Percentiles rank a stretch among this genome's conserved stretches.
Conservation (phyloP, 352 stramenopile species). For the Aphanomyces euteiches region DNA sequence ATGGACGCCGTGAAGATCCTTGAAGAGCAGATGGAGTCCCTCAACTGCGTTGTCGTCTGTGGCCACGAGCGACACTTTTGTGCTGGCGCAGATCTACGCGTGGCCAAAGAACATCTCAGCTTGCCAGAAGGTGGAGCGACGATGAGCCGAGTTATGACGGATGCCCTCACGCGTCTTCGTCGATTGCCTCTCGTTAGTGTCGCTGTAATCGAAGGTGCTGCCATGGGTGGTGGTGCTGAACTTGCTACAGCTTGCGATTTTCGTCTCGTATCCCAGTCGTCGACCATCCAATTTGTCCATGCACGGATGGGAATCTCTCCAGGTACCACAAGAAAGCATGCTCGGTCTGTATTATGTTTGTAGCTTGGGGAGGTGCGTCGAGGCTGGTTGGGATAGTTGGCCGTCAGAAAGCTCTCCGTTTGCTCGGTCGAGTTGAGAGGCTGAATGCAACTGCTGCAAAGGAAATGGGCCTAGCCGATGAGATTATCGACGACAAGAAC, state of each 20-base stretch:
- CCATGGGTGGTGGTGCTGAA: conserved; percentile 81
- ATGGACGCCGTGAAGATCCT: conserved; percentile 59
- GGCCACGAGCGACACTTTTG: conserved; percentile 75
- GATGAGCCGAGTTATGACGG: conserved; percentile 72
- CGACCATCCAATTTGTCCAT: conserved; percentile 84
- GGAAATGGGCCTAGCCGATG: conserved; percentile 64
- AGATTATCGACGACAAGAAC: conserved; percentile 39
- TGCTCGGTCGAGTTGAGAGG: conserved; percentile 70
- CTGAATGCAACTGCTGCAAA: conserved; percentile 45
- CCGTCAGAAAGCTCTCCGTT: conserved; percentile 55
- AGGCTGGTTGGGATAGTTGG: conserved; percentile 77
- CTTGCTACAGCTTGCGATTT: conserved; percentile 82
- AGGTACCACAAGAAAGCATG: conserved; percentile 23
- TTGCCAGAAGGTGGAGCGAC: conserved; percentile 54
- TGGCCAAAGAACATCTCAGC: conserved; percentile 73
- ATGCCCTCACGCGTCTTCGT: conserved; percentile 65
- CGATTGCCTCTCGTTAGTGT: conserved; percentile 78
- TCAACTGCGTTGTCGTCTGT: conserved; percentile 62
- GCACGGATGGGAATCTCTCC: conserved; percentile 76
- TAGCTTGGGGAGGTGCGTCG: conserved; percentile 70
- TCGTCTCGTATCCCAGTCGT: conserved; percentile 52
- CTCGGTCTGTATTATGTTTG: background rate
- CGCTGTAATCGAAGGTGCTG: conserved; percentile 68
- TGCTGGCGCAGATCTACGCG: conserved; percentile 70
- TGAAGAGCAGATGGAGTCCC: conserved; percentile 49